phyloP scores from a whole-genome alignment of 257 asterid genomes.

The Solanum ossicruentum region DNA sequence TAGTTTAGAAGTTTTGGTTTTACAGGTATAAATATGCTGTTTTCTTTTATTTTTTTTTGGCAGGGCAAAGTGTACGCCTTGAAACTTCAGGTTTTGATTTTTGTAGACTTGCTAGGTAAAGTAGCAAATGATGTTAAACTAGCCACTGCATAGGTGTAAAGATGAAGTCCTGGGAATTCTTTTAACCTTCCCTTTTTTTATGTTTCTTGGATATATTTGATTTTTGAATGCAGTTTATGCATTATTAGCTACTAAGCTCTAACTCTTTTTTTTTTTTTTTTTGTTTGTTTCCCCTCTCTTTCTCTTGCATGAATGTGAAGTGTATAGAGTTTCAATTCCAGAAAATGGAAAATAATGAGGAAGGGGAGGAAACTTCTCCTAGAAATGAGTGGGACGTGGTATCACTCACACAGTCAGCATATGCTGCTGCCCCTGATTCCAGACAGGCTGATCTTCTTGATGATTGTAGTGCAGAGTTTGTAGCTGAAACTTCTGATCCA shows the following conservation, averaged over 20 bases:
- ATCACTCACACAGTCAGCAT: slow-evolving; percentile 39
- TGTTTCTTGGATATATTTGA: background rate
- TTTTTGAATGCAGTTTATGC: background rate
- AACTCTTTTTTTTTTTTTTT: background rate
- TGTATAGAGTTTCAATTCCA: background rate
- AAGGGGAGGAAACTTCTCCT: slow-evolving; percentile 19
- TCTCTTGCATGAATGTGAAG: background rate
- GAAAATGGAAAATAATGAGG: slow-evolving; percentile 27
- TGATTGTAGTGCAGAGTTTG: slow-evolving; percentile 13
- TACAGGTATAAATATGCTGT: background rate
- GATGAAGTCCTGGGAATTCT: background rate
- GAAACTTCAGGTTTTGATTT: background rate
- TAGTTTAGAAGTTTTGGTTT: background rate
- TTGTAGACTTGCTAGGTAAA: background rate
- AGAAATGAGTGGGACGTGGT: slow-evolving; percentile 61
- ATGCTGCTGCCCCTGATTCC: slow-evolving; percentile 48
- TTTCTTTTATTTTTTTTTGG: background rate
- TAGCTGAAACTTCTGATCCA: slow-evolving; percentile 45
- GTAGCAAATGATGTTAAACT: background rate
- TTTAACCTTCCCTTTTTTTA: background rate
- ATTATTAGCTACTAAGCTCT: background rate
- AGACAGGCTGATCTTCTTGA: slow-evolving; percentile 9
- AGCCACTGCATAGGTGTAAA: background rate
- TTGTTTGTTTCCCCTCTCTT: background rate
- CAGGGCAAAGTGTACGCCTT: background rate